Conservation (phyloP, 2,329 filamentous ascomycete genomes). For the Cercospora berteroae region DNA sequence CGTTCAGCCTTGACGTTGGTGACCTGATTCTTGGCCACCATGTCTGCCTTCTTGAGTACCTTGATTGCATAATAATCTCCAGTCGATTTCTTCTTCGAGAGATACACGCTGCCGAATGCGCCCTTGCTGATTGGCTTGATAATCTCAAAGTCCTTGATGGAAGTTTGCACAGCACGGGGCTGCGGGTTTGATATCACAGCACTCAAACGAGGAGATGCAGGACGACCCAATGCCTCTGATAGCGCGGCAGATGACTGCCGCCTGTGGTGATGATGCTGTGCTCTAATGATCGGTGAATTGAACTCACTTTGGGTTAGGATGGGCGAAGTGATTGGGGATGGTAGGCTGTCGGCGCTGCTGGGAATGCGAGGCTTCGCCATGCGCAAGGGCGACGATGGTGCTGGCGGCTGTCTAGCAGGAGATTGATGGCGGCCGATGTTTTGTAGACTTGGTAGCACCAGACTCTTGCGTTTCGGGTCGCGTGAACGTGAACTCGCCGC, state of each 20-base stretch:
- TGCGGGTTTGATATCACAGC: constrained; percentile 76
- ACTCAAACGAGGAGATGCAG: constrained; percentile 77
- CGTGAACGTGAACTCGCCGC: constrained; percentile 66
- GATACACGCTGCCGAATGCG: constrained; percentile 94
- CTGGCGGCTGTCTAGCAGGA: constrained; percentile 69
- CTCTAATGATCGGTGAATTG: constrained; percentile 65
- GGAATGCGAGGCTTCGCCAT: constrained; percentile 76
- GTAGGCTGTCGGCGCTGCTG: constrained; percentile 61
- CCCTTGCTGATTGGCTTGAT: constrained; percentile 99
- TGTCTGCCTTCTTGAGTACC: constrained; percentile 98
- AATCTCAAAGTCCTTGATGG: constrained; percentile 98
- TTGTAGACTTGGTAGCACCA: constrained; percentile 68
- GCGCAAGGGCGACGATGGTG: constrained; percentile 74
- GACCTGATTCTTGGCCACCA: constrained; percentile 99
- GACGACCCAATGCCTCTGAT: constrained; percentile 61
- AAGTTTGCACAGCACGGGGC: constrained; percentile 83
- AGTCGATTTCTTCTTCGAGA: constrained; percentile 98
- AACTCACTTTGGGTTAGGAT: constrained; percentile 81
- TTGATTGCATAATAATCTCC: constrained; percentile 99
- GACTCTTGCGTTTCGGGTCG: constrained; percentile 81
- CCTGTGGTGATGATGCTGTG: constrained; percentile 63
- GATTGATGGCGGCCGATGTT: constrained; percentile 84
- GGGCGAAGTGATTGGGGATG: constrained; percentile 86
- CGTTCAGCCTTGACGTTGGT: constrained; percentile 98
- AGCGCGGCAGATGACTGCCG: constrained; percentile 89